Conservation (phyloP, 1,139 yeast genomes). For the Geotrichum histeridarum region DNA sequence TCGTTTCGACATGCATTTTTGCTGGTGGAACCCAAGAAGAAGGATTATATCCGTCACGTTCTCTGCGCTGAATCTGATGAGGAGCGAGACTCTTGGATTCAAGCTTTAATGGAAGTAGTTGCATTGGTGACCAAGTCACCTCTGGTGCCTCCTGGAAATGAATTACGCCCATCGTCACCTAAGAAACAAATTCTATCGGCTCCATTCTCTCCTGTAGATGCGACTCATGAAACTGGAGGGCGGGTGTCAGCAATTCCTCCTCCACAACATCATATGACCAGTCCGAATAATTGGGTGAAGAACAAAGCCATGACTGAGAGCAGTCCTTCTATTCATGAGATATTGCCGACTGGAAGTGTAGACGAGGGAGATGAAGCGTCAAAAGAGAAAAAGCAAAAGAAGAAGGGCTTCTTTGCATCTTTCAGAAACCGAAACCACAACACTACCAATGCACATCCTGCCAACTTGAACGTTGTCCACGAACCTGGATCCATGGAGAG, state of each 20-base stretch:
- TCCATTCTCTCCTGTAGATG: neutral
- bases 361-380: constrained; percentile 30
- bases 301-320: constrained; percentile 1
- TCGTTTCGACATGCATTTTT: constrained; percentile 77
- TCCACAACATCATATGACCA: neutral
- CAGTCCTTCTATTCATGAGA: constrained; percentile 5
- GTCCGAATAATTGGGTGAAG: neutral
- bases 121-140: constrained; percentile 7
- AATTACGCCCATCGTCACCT: neutral
- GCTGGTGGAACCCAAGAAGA: constrained; percentile 58
- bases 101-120: constrained; percentile 49
- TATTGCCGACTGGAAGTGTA: constrained; percentile 13
- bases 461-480: neutral
- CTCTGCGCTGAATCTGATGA: constrained; percentile 78
- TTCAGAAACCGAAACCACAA: constrained; percentile 40
- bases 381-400: constrained; percentile 47
- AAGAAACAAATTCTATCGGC: neutral
- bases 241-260: neutral
- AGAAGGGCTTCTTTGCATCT: constrained; percentile 54
- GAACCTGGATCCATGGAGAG: neutral
- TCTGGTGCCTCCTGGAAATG: neutral
- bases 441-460: constrained; percentile 1
- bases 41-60: constrained; percentile 57
- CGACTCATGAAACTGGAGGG: neutral
- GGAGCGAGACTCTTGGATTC: constrained; percentile 77